Conservation (phyloP, 129 eudicot genomes). For the Cynara cardunculus region DNA sequence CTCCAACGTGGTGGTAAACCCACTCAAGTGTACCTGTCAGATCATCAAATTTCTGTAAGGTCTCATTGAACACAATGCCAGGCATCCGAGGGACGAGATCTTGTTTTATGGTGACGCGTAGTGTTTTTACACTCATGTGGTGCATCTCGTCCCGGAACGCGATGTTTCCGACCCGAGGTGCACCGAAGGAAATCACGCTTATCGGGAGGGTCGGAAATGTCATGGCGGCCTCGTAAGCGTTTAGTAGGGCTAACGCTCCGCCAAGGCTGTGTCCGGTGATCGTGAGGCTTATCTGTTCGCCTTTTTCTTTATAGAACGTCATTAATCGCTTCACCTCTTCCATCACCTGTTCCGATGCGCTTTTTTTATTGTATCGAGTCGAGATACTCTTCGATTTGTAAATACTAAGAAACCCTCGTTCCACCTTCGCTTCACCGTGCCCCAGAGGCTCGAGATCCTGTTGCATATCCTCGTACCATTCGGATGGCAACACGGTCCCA, state of each 20-base stretch:
- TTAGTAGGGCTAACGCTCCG: slow-evolving; percentile 68
- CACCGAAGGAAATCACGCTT: slow-evolving; percentile 67
- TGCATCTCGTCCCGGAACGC: slow-evolving; percentile 66
- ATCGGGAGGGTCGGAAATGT: slow-evolving; percentile 46
- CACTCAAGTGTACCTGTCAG: slow-evolving; percentile 64
- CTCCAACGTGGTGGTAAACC: slow-evolving; percentile 88
- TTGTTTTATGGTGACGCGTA: slow-evolving; percentile 63
- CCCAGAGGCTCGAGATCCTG: slow-evolving; percentile 52
- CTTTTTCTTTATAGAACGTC: slow-evolving; percentile 31
- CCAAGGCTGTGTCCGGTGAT: slow-evolving; percentile 90
- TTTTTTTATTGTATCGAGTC: slow-evolving; percentile 51
- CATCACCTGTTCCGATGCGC: slow-evolving; percentile 69
- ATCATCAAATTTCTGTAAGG: slow-evolving; percentile 63
- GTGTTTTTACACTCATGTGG: slow-evolving; percentile 50
- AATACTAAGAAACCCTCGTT: slow-evolving; percentile 67
- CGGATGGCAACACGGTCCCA: slow-evolving; percentile 72
- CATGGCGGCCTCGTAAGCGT: slow-evolving; percentile 63
- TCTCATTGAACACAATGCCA: slow-evolving; percentile 70
- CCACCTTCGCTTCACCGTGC: slow-evolving; percentile 58
- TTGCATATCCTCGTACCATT: slow-evolving; percentile 82
- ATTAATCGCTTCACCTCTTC: slow-evolving; percentile 41
- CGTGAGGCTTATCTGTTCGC: slow-evolving; percentile 70
- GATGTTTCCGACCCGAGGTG: slow-evolving; percentile 81
- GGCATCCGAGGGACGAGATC: slow-evolving; percentile 83
- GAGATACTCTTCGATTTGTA: slow-evolving; percentile 47